Base-by-base conservation (phyloP, 139 green algal genomes). In the Coelastrella sp. region DNA sequence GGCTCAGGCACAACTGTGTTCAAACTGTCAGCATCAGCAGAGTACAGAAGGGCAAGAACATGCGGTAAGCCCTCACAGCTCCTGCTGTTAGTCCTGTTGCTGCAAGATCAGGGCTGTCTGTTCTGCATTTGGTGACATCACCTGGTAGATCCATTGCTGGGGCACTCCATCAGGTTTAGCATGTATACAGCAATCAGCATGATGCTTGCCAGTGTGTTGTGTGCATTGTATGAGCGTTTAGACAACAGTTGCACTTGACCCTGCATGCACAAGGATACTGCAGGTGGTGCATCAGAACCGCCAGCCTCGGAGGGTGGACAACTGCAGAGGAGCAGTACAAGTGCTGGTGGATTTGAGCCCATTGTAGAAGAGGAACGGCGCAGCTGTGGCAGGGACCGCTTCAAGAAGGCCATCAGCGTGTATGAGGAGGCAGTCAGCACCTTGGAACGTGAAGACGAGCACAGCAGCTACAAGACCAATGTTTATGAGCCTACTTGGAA, bases 341-440 rank as follows among this genome's bases (percentile, higher is more conserved):
- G 20, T 63, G 61, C 60, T 63, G 79, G 79, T 57, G 79, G 79
- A 0, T 17, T 70, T 57, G 79, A 85, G 56, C 79, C 56, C 60
- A 19, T 24, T n/a, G 24, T 20, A 22, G 79, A 85, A 63, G 56
- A 19, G 22, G 79, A 85, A 57, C 61, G 20, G 8, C 79, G 79
- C 20, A 85, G 79, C 57, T 85, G 79, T 57, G 79, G 79, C 79
- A 68, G 6, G 8, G 79, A 85, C 19, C 19, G 57, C 19, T 85
- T 85, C 20, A 61, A 27, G 7, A 85, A 72, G 57, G 79, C 79
- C 17, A 63, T 85, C 57, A 70, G 57, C 11, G 61, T 85, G 6
- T 85, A 85, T n/a, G 79, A 85, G 10, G 79, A 85, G 57, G 79
- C 79, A 3, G 35, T 57, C 19, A 85, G 79, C 57, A 85, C 57